phyloP scores from a whole-genome alignment of 352 stramenopile genomes.

The Globisporangium polare region DNA sequence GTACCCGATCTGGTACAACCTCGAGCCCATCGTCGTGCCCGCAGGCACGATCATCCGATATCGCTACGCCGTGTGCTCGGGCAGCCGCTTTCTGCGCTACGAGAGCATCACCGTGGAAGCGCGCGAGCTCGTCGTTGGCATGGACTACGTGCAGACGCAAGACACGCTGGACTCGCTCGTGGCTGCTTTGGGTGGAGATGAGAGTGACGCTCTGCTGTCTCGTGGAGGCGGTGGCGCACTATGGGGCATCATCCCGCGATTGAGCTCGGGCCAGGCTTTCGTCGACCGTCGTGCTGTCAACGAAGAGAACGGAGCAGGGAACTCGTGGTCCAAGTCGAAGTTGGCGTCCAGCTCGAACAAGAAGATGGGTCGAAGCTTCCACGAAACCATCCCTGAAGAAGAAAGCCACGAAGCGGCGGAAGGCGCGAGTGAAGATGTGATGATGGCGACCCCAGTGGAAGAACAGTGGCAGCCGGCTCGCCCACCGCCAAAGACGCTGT shows the following conservation, averaged over 20 bases:
- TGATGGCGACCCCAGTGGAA: conserved; percentile 5
- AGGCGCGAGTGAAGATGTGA: conserved; percentile 5
- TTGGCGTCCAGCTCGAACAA: conserved; percentile 18
- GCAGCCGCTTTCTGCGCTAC: conserved; percentile 74
- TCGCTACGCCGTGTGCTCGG: conserved; percentile 82
- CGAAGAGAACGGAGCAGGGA: conserved; percentile 29
- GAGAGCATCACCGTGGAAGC: conserved; percentile 40
- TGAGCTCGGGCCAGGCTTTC: conserved; percentile 85
- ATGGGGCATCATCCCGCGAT: conserved; percentile 62
- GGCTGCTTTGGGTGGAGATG: background rate
- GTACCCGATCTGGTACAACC: conserved; percentile 89
- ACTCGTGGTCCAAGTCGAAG: conserved; percentile 18
- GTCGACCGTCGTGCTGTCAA: conserved; percentile 61
- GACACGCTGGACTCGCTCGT: conserved; percentile 62
- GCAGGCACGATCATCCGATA: conserved; percentile 68
- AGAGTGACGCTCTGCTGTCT: conserved; percentile 14
- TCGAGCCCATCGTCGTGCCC: conserved; percentile 70
- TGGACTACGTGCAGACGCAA: conserved; percentile 64
- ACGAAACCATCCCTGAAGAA: conserved; percentile 60
- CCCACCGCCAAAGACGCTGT: conserved; percentile 3
- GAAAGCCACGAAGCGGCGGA: conserved; percentile 21
- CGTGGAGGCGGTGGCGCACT: conserved; percentile 15
- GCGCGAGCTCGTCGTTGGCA: conserved; percentile 52
- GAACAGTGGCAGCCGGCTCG: conserved; percentile 10
- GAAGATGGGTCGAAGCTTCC: conserved; percentile 24